A percentile compares a stretch with the other conserved stretches of the same genome.
Conservation (phyloP, 768 basidiomycete genomes). For the Russula sp. region DNA sequence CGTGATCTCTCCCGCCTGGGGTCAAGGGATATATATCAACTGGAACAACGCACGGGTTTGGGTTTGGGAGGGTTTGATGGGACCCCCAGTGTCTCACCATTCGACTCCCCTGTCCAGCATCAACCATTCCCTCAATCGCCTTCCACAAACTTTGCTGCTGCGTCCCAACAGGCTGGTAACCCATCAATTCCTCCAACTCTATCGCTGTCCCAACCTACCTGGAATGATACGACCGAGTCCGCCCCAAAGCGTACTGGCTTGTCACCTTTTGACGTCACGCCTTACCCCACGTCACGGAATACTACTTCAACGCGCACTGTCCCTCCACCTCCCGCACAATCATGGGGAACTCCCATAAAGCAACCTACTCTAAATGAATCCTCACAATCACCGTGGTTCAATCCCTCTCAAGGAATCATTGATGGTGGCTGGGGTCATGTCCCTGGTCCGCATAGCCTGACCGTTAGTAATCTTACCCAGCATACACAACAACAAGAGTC, state of each 20-base stretch:
- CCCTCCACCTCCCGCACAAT: constrained; percentile 30
- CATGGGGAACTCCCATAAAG: constrained; percentile 18
- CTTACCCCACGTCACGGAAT: constrained; percentile 28
- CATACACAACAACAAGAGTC: constrained; percentile 54
- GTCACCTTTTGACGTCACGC: constrained; percentile 25
- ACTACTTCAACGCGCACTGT: constrained; percentile 24
- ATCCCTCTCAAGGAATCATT: constrained; percentile 45
- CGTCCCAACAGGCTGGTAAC: constrained; percentile 7
- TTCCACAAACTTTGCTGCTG: constrained; percentile 21
- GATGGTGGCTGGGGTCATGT: constrained; percentile 48
- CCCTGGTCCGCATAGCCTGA: constrained; percentile 49
- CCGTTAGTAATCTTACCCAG: constrained; percentile 56
- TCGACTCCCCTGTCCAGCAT: constrained; percentile 25
- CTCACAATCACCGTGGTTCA: constrained; percentile 53
- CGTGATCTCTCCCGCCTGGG: constrained; percentile 29
- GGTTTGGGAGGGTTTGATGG: constrained; percentile 26
- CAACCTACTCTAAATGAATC: constrained; percentile 21
- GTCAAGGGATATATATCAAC: constrained; percentile 27
- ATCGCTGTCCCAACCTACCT: constrained; percentile 18
- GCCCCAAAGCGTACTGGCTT: constrained; percentile 27
- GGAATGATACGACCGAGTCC: constrained; percentile 22
- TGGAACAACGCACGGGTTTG: constrained; percentile 21
- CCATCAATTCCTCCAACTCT: constrained; percentile 14
- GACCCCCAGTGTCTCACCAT: constrained; percentile 17
- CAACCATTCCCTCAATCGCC: constrained; percentile 26